Evolutionary conservation across 2,329 filamentous ascomycete genomes (phyloP).

Genomic region (Stemphylium lycopersici): DNA sequence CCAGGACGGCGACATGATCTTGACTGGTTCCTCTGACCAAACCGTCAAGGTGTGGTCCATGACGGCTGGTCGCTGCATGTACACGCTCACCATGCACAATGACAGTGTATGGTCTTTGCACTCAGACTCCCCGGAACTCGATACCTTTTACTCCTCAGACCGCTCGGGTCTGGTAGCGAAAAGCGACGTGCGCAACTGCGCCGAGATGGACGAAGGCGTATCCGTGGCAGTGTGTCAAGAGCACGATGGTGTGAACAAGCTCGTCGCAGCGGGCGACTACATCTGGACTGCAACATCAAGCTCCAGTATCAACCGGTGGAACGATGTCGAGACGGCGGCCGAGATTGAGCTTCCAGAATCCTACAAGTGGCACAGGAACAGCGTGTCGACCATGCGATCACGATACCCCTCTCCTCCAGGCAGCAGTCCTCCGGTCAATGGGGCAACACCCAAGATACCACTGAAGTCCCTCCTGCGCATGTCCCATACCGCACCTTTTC

Average conservation of each 20-base stretch:
- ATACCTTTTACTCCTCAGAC: constrained; percentile 93
- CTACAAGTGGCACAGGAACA: constrained; percentile 61
- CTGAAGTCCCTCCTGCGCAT: constrained; percentile 79
- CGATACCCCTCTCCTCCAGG: constrained; percentile 50
- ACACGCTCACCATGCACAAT: constrained; percentile 98
- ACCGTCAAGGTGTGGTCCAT: constrained; percentile 99
- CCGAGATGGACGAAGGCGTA: constrained; percentile 83
- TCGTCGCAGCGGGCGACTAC: constrained; percentile 70
- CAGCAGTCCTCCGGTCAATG: constrained; percentile 40
- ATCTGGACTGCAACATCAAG: constrained; percentile 90
- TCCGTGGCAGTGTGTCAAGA: constrained; percentile 93
- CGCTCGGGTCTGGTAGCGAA: constrained; percentile 93
- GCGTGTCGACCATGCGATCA: constrained; percentile 53
- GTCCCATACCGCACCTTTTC: constrained; percentile 82
- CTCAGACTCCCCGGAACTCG: constrained; percentile 83
- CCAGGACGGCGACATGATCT: constrained; percentile 84
- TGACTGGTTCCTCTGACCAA: constrained; percentile 94
- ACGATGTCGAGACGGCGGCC: constrained; percentile 78
- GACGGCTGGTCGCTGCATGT: constrained; percentile 92
- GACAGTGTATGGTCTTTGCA: constrained; percentile 97
- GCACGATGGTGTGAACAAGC: constrained; percentile 77
- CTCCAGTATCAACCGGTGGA: constrained; percentile 92
- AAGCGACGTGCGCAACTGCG: constrained; percentile 81
- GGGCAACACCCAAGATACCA: constrained; percentile 67
- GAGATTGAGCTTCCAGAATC: constrained; percentile 66